phyloP scores from a whole-genome alignment of 2,329 filamentous ascomycete species.

The Ophiostoma perfectum region DNA sequence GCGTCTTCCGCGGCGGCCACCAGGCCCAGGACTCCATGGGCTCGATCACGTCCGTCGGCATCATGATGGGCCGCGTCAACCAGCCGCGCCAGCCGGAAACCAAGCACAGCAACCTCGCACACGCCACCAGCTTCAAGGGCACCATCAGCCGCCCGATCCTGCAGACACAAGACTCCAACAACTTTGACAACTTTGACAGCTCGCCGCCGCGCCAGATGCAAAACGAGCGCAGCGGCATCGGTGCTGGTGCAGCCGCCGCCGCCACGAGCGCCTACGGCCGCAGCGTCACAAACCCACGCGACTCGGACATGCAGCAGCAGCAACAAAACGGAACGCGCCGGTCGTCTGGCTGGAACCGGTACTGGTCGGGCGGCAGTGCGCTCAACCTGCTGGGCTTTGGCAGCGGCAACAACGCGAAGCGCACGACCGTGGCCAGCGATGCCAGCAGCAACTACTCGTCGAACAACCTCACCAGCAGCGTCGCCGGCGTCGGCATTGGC shows the following conservation, averaged over 20 bases:
- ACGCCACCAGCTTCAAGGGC: conserved; percentile 44
- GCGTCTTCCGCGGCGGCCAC: conserved; percentile 48
- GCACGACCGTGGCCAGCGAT: conserved; percentile 46
- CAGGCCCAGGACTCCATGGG: conserved; percentile 48
- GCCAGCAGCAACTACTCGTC: conserved; percentile 52
- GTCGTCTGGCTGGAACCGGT: conserved; percentile 71
- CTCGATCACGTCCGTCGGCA: conserved; percentile 60
- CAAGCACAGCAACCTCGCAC: conserved; percentile 14
- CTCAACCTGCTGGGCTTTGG: conserved; percentile 59
- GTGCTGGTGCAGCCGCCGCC: conserved; percentile 28
- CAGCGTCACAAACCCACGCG: conserved; percentile 17
- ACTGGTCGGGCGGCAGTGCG: conserved; percentile 69
- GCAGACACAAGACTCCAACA: conserved; percentile 12
- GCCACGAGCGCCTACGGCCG: conserved; percentile 17
- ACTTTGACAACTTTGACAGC: conserved; percentile 23
- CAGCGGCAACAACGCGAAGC: conserved; percentile 33
- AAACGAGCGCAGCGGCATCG: not conserved
- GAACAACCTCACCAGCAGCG: conserved; percentile 35
- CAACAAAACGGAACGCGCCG: conserved; percentile 45
- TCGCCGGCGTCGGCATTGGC: not conserved
- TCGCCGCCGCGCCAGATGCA: conserved; percentile 34
- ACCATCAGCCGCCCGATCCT: conserved; percentile 56
- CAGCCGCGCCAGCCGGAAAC: conserved; percentile 39
- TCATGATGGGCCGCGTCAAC: conserved; percentile 58
- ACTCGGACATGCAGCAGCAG: conserved; percentile 23